Conservation (phyloP, 805 yeast species). For the Candida piceae region DNA sequence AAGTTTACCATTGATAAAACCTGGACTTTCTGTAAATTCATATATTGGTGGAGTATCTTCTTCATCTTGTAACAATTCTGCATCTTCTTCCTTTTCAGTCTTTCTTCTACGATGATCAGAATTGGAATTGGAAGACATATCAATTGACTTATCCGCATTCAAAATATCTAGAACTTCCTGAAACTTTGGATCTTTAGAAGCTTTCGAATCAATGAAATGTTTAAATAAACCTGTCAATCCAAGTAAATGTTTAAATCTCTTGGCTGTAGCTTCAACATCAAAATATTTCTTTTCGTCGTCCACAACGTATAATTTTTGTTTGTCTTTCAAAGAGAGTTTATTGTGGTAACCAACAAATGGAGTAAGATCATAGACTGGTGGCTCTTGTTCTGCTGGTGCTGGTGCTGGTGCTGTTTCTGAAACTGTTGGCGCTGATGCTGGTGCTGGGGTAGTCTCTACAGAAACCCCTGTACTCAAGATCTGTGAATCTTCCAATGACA, state of each 20-base stretch:
- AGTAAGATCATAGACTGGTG: conserved; percentile 7
- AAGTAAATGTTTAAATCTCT: conserved; percentile 64
- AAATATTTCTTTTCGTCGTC: conserved; percentile 31
- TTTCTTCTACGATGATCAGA: conserved; percentile 59
- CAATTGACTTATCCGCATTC: conserved; percentile 16
- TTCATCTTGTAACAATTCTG: conserved; percentile 81
- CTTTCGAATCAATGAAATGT: conserved; percentile 77
- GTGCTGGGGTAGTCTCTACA: conserved; percentile 8
- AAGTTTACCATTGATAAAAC: conserved; percentile 67
- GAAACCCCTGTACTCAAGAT: conserved; percentile 13
- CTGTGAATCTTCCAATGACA: conserved; percentile 1
- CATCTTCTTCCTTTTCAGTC: conserved; percentile 94
- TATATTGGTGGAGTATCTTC: conserved; percentile 59
- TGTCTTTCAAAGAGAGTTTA: conserved; percentile 8
- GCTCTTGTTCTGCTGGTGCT: background rate
- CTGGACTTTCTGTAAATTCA: conserved; percentile 82
- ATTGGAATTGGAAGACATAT: conserved; percentile 30
- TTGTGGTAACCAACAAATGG: conserved; percentile 10
- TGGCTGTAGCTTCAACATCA: conserved; percentile 55
- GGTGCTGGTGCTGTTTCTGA: background rate
- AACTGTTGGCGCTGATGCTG: background rate
- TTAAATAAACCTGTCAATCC: conserved; percentile 83
- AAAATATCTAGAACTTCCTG: conserved; percentile 36
- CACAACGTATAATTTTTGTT: conserved; percentile 28
- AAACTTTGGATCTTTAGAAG: conserved; percentile 71